Evolutionary conservation across 1,284 basidiomycete species (phyloP).

Genomic region (Quambalaria eucalypti): DNA sequence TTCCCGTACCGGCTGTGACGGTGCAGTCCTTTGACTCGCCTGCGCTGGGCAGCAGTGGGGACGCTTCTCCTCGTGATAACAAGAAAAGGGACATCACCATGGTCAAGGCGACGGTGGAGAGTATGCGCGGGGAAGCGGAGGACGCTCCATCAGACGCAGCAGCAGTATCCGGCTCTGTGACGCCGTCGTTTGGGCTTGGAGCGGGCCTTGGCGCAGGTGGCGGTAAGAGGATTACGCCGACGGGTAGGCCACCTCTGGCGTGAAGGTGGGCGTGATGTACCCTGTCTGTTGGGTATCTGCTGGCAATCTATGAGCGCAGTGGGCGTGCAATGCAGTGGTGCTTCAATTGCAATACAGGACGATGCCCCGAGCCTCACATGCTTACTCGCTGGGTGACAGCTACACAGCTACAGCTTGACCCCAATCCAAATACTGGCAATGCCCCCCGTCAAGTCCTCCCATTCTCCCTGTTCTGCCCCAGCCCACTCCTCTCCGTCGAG

Average conservation of each 20-base stretch:
- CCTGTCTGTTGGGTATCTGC: not conserved
- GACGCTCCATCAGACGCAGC: too few species aligned
- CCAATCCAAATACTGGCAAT: constrained; percentile 42
- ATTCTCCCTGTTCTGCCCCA: constrained; percentile 30
- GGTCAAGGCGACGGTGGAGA: constrained; percentile 41
- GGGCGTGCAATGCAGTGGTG: too few species aligned
- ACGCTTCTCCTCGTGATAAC: constrained; percentile 10
- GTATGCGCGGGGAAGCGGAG: constrained; percentile 11
- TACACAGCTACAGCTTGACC: not conserved
- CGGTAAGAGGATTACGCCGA: constrained; percentile 26
- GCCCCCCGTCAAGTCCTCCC: constrained; percentile 44
- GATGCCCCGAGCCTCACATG: too few species aligned
- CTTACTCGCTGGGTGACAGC: not conserved
- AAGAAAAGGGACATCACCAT: constrained; percentile 30
- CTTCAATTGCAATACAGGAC: too few species aligned
- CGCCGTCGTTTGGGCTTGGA: too few species aligned
- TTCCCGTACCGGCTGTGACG: constrained; percentile 30
- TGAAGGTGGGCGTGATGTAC: not conserved
- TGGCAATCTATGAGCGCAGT: too few species aligned
- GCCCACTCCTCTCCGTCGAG: constrained; percentile 4
- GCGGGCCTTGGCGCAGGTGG: not conserved
- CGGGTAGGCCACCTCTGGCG: constrained; percentile 22
- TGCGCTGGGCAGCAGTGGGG: constrained; percentile 3
- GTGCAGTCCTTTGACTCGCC: constrained; percentile 30
- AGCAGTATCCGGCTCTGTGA: too few species aligned